Evolutionary conservation across 495 filamentous ascomycete species (phyloP).

Genomic region (Aspergillus avenaceus): DNA sequence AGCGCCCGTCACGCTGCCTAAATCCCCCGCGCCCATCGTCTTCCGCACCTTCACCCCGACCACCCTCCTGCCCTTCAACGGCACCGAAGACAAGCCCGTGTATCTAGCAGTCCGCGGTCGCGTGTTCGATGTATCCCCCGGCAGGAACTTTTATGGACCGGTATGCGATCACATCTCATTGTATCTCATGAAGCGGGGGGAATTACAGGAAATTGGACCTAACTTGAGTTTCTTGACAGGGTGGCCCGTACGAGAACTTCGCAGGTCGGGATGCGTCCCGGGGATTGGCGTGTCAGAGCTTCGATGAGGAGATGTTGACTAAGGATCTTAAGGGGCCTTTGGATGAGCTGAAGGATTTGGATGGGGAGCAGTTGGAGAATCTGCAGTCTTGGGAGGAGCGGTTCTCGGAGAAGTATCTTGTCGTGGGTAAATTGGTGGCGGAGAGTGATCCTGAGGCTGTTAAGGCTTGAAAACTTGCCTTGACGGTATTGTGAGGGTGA

Average conservation of each 20-base stretch:
- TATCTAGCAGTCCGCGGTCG: constrained; percentile 80
- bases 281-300: constrained; percentile 86
- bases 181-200: too few species aligned
- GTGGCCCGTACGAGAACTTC: constrained; percentile 90
- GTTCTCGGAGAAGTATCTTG: constrained; percentile 88
- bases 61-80: constrained; percentile 84
- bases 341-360: constrained; percentile 74
- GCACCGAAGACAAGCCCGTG: constrained; percentile 66
- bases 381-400: constrained; percentile 87
- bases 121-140: constrained; percentile 83
- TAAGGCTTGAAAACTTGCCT: constrained; percentile 18
- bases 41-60: constrained; percentile 90
- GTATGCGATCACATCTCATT: constrained; percentile 23
- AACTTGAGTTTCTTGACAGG: constrained; percentile 26
- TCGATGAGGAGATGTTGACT: constrained; percentile 95
- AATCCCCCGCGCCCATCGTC: constrained; percentile 68
- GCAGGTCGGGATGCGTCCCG: constrained; percentile 91
- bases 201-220: background rate
- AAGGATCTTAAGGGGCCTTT: constrained; percentile 83
- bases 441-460: constrained; percentile 57
- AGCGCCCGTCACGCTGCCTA: constrained; percentile 56
- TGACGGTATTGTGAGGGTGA: background rate
- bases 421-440: constrained; percentile 86
- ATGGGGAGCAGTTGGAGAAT: constrained; percentile 73
- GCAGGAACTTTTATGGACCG: constrained; percentile 89